phyloP scores from a whole-genome alignment of 2,329 filamentous ascomycete species.

The Dothideomycetes sp. region DNA sequence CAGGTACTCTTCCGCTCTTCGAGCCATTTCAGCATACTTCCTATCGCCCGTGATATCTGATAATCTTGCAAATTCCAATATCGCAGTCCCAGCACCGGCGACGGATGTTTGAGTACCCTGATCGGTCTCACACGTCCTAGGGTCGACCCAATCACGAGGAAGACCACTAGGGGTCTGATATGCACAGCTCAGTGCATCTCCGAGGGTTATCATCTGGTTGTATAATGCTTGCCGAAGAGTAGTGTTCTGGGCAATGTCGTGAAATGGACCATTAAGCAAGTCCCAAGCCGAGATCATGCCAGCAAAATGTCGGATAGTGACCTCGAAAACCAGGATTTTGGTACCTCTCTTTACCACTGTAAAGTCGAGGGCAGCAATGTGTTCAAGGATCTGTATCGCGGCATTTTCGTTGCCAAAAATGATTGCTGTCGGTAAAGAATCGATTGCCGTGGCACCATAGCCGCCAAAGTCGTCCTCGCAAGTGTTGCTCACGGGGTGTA shows the following conservation, averaged over 20 bases:
- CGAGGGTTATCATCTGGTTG: slow-evolving; percentile 18
- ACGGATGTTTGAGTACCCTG: slow-evolving; percentile 19
- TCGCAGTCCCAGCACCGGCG: slow-evolving; percentile 18
- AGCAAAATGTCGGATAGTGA: slow-evolving; percentile 20
- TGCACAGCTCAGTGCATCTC: slow-evolving; percentile 18
- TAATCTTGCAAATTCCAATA: slow-evolving; percentile 20
- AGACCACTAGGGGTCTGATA: slow-evolving; percentile 19
- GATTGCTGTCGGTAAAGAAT: slow-evolving; percentile 21
- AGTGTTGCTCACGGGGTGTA: slow-evolving; percentile 22
- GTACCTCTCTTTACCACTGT: slow-evolving; percentile 14
- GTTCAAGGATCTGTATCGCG: slow-evolving; percentile 17
- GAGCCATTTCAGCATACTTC: slow-evolving; percentile 18
- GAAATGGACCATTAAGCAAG: slow-evolving; percentile 19
- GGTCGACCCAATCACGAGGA: slow-evolving; percentile 21
- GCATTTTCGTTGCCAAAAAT: slow-evolving; percentile 18
- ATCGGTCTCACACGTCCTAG: slow-evolving; percentile 17
- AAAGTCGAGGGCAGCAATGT: slow-evolving; percentile 19
- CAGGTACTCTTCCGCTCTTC: slow-evolving; percentile 18
- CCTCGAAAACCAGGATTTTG: slow-evolving; percentile 20
- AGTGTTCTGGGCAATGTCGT: slow-evolving; percentile 13
- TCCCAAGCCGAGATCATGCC: slow-evolving; percentile 22
- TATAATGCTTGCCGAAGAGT: slow-evolving; percentile 16
- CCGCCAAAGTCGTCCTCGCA: slow-evolving; percentile 22
- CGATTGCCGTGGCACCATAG: slow-evolving; percentile 21
- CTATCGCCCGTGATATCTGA: slow-evolving; percentile 21